Conservation (phyloP, 257 asterid genomes). For the Eustoma russellianum region DNA sequence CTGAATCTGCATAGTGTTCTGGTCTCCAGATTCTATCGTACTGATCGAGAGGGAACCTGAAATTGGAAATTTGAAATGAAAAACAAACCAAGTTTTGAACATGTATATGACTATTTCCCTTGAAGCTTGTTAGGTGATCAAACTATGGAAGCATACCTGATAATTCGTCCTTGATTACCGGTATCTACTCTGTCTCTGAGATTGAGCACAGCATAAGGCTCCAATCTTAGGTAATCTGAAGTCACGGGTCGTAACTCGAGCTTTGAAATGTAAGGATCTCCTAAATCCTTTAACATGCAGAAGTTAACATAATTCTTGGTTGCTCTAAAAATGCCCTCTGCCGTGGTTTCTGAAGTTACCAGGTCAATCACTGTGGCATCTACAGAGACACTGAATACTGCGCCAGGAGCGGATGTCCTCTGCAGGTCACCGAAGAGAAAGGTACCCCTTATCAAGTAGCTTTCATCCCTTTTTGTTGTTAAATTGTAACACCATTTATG, state of each 20-base stretch:
- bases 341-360: constrained; percentile 19
- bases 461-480: constrained; percentile 28
- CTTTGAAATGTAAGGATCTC: constrained; percentile 36
- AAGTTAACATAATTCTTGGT: constrained; percentile 30
- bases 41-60: constrained; percentile 41
- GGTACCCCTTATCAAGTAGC: constrained; percentile 41
- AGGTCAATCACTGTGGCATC: constrained; percentile 35
- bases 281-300: constrained; percentile 36
- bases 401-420: constrained; percentile 11
- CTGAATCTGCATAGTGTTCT: constrained; percentile 19
- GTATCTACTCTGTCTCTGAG: constrained; percentile 40
- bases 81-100: neutral
- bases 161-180: constrained; percentile 24
- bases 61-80: constrained; percentile 5
- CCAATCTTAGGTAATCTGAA: constrained; percentile 24
- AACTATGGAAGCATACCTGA: constrained; percentile 30
- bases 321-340: constrained; percentile 44
- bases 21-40: constrained; percentile 48
- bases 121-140: neutral
- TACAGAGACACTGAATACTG: constrained; percentile 28
- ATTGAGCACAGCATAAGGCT: constrained; percentile 29
- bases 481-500: constrained; percentile 46
- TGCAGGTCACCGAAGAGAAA: constrained; percentile 31
- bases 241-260: constrained; percentile 37
- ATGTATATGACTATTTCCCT: neutral